phyloP scores from a whole-genome alignment of 164 flowering plant genomes.

The Sedum album region DNA sequence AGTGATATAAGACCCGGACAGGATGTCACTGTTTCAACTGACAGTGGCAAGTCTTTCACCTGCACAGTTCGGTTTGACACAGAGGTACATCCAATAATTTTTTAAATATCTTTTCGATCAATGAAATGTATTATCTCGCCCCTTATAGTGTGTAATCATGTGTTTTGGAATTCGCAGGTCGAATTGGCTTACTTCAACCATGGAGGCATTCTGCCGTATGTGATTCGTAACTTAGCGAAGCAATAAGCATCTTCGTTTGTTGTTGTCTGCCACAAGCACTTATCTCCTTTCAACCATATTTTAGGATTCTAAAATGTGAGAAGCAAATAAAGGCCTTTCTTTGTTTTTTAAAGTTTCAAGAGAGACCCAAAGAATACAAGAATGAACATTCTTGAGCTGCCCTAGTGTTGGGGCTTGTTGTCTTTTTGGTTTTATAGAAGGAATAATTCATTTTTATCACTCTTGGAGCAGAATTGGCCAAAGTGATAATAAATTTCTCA shows the following conservation, averaged over 20 bases:
- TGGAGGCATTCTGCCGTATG: background rate
- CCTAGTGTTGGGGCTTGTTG: background rate
- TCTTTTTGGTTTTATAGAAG: background rate
- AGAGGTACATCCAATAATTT: background rate
- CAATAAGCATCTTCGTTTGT: background rate
- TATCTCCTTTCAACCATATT: background rate
- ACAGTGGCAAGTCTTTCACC: background rate
- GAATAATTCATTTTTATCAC: background rate
- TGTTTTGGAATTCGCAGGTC: background rate
- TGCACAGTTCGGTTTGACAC: background rate
- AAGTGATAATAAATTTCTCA: too few relatives aligned
- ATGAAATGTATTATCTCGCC: background rate
- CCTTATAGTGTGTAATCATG: background rate
- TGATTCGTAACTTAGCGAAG: background rate
- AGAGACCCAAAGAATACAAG: background rate
- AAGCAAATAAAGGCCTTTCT: background rate
- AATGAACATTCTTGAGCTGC: background rate
- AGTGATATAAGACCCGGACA: background rate
- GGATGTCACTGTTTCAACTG: background rate
- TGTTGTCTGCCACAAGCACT: background rate
- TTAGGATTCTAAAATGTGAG: background rate
- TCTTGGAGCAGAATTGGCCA: background rate
- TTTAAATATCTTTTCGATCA: too few relatives aligned
- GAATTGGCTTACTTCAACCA: conserved; percentile 1
- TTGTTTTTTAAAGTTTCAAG: background rate